Evolutionary conservation across 805 yeast species (phyloP).

Genomic region (Candida caryicola): DNA sequence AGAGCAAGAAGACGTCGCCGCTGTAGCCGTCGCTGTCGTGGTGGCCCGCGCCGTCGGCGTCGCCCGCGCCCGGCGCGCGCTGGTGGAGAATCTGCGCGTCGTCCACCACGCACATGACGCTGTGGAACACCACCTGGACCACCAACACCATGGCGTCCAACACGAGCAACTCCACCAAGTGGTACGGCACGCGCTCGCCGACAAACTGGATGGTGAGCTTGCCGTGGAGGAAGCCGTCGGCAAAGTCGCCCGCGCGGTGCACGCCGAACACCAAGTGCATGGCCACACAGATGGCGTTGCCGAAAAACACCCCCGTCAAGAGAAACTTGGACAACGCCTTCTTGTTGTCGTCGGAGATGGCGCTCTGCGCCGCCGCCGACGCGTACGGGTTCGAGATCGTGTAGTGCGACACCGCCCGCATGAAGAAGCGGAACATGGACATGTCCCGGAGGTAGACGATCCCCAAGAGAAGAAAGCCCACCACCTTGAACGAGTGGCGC

Average conservation of each 20-base stretch:
- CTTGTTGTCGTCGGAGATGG: constrained; percentile 25
- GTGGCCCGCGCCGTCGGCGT: constrained; percentile 12
- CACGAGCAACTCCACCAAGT: constrained; percentile 22
- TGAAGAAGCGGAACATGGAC: constrained; percentile 29
- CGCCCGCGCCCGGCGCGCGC: constrained; percentile 2
- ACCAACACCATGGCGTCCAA: constrained; percentile 25
- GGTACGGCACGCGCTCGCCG: constrained; percentile 34
- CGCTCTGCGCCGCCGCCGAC: constrained; percentile 1
- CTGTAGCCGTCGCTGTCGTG: constrained; percentile 35
- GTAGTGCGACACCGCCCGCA: constrained; percentile 28
- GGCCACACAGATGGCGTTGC: constrained; percentile 22
- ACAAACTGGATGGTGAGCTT: constrained; percentile 36
- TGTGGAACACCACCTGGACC: constrained; percentile 31
- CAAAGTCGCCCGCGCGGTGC: constrained; percentile 12
- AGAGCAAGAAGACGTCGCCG: constrained; percentile 34
- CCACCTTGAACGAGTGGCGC: constrained; percentile 27
- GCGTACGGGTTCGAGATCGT: constrained; percentile 30
- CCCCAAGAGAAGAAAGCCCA: constrained; percentile 36
- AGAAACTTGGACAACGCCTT: constrained; percentile 27
- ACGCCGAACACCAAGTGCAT: constrained; percentile 30
- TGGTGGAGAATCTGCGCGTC: constrained; percentile 27
- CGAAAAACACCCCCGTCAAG: constrained; percentile 20
- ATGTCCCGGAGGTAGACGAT: constrained; percentile 42
- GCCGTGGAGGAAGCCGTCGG: constrained; percentile 29
- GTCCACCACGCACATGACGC: constrained; percentile 30